A percentile compares a stretch with the other conserved stretches of the same genome.
Evolutionary conservation across 768 basidiomycete species (phyloP).

Genomic region (Roridomyces roridus): DNA sequence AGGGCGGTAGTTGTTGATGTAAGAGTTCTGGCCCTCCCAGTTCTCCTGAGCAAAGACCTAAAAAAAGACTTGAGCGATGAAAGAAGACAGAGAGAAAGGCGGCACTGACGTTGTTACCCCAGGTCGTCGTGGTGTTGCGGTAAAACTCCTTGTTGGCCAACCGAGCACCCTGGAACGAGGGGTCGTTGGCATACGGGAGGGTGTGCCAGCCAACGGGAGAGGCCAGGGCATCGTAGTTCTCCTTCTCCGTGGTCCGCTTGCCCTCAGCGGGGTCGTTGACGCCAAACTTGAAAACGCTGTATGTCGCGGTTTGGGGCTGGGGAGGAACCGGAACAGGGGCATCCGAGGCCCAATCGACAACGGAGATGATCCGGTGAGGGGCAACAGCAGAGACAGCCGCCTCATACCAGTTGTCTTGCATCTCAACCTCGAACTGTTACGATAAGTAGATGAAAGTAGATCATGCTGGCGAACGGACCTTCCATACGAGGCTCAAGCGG

Average conservation of each 20-base stretch:
- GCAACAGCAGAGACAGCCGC: slow-evolving; percentile 74
- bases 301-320: slow-evolving; percentile 56
- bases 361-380: slow-evolving; percentile 85
- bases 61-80: not conserved
- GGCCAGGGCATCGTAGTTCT: slow-evolving; percentile 78
- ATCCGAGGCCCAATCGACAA: slow-evolving; percentile 95
- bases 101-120: slow-evolving; percentile 77
- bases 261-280: slow-evolving; percentile 85
- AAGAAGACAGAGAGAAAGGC: not conserved
- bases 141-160: slow-evolving; percentile 41
- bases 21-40: slow-evolving; percentile 76
- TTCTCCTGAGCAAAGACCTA: slow-evolving; percentile 94
- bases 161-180: slow-evolving; percentile 43
- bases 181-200: slow-evolving; percentile 75
- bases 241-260: slow-evolving; percentile 59
- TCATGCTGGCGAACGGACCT: slow-evolving; percentile 46
- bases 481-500: slow-evolving; percentile 82
- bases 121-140: slow-evolving; percentile 80
- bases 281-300: slow-evolving; percentile 82
- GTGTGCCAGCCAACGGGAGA: slow-evolving; percentile 94
- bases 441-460: not conserved
- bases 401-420: slow-evolving; percentile 97
- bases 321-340: slow-evolving; percentile 59
- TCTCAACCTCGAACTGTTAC: slow-evolving; percentile 83
- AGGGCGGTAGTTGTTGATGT: slow-evolving; percentile 81